Conservation (phyloP, 1,284 basidiomycete genomes). For the Thelephora terrestris region DNA sequence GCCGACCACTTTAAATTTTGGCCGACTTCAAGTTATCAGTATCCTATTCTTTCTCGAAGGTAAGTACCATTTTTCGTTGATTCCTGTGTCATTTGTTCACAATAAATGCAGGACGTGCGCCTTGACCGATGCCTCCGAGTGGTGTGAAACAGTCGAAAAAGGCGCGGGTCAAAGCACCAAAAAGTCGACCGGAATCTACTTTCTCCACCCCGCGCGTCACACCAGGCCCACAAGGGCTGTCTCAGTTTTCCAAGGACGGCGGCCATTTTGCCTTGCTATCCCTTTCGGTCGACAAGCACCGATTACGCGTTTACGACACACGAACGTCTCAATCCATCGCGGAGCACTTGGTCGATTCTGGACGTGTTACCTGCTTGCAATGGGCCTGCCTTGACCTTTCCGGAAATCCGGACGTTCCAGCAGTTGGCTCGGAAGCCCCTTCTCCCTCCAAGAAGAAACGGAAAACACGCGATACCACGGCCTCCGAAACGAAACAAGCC, state of each 20-base stretch:
- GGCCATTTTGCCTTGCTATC: conserved; percentile 56
- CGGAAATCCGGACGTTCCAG: conserved; percentile 15
- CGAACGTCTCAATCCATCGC: conserved; percentile 42
- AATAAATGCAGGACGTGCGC: not conserved
- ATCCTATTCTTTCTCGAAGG: too few species aligned
- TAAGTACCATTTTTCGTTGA: too few species aligned
- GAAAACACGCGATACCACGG: conserved; percentile 14
- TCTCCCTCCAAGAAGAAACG: conserved; percentile 31
- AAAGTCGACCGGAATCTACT: conserved; percentile 42
- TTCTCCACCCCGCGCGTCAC: conserved; percentile 50
- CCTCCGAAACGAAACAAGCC: conserved; percentile 3
- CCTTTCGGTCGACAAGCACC: conserved; percentile 65
- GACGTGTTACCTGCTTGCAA: conserved; percentile 41
- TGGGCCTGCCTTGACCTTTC: conserved; percentile 37
- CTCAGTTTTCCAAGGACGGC: conserved; percentile 53
- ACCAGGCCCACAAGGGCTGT: conserved; percentile 34
- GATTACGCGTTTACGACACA: conserved; percentile 58
- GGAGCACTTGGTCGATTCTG: conserved; percentile 48
- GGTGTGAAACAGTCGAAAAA: conserved; percentile 24
- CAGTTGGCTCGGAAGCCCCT: conserved; percentile 11
- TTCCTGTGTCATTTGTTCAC: not conserved
- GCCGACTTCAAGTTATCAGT: too few species aligned
- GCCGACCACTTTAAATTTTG: too few species aligned
- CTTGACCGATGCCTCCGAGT: not conserved
- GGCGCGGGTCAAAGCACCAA: conserved; percentile 38